Percentiles rank a stretch among this genome's conserved stretches.
phyloP scores from a whole-genome alignment of 1,139 yeast genomes.

The Debaryomyces udenii region DNA sequence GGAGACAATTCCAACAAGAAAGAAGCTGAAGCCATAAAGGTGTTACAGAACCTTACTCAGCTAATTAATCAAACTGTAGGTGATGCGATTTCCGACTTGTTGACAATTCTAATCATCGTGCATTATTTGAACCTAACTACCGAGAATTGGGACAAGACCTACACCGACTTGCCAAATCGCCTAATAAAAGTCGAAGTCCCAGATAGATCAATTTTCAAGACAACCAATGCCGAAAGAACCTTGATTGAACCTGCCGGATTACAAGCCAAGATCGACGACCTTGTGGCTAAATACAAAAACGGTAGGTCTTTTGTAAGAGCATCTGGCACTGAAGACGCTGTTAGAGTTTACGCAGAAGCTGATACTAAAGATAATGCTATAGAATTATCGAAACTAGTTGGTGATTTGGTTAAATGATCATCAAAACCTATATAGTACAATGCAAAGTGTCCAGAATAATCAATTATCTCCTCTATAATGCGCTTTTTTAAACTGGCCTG shows the following conservation, averaged over 20 bases:
- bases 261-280: slow-evolving; percentile 69
- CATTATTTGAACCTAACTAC: slow-evolving; percentile 60
- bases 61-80: slow-evolving; percentile 96
- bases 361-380: slow-evolving; percentile 41
- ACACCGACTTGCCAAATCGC: slow-evolving; percentile 84
- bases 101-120: slow-evolving; percentile 72
- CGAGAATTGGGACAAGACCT: slow-evolving; percentile 72
- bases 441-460: not conserved
- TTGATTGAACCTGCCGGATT: slow-evolving; percentile 77
- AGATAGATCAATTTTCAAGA: slow-evolving; percentile 76
- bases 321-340: slow-evolving; percentile 98
- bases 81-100: slow-evolving; percentile 89
- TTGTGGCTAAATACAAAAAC: slow-evolving; percentile 56
- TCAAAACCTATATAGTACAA: not conserved
- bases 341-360: slow-evolving; percentile 94
- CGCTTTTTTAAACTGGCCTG: slow-evolving; percentile 76
- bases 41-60: slow-evolving; percentile 60
- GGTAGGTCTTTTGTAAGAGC: slow-evolving; percentile 96
- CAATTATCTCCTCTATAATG: slow-evolving; percentile 19
- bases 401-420: slow-evolving; percentile 31
- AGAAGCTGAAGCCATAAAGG: slow-evolving; percentile 46
- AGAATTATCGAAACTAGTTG: slow-evolving; percentile 35
- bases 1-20: slow-evolving; percentile 22
- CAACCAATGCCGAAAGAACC: slow-evolving; percentile 89
- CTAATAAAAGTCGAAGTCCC: slow-evolving; percentile 80